A percentile compares a stretch with the other conserved stretches of the same genome.
Conservation (phyloP, 805 yeast genomes). For the Hanseniaspora pseudoguilliermondii region DNA sequence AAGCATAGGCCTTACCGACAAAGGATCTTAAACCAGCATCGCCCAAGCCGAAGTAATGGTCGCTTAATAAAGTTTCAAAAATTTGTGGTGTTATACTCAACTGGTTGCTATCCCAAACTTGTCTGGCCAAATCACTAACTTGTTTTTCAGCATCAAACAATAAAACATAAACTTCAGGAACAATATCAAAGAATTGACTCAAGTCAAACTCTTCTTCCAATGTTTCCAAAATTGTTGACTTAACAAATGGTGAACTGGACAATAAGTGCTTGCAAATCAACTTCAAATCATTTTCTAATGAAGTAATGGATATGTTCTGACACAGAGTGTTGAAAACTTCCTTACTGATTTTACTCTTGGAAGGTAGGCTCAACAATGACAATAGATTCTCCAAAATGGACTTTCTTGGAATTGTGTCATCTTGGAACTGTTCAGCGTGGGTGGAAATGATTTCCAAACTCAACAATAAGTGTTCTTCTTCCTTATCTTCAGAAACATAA, state of each 20-base stretch:
- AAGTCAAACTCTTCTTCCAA: conserved; percentile 67
- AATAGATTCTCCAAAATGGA: conserved; percentile 50
- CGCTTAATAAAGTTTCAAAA: conserved; percentile 31
- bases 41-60: conserved; percentile 36
- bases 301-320: conserved; percentile 58
- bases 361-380: conserved; percentile 55
- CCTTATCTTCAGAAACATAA: conserved; percentile 69
- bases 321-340: conserved; percentile 70
- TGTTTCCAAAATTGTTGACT: conserved; percentile 68
- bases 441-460: conserved; percentile 62
- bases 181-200: conserved; percentile 32
- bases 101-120: conserved; percentile 75
- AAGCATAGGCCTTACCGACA: conserved; percentile 51
- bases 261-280: conserved; percentile 46
- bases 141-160: conserved; percentile 58
- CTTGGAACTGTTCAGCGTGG: conserved; percentile 57
- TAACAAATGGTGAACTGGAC: conserved; percentile 55
- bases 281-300: conserved; percentile 43
- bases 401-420: conserved; percentile 54
- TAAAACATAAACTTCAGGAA: conserved; percentile 66
- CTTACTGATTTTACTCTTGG: conserved; percentile 68
- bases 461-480: conserved; percentile 71
- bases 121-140: conserved; percentile 52
- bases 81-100: conserved; percentile 31
- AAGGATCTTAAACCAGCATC: conserved; percentile 64